Evolutionary conservation across 306 rosid genomes (phyloP).

Genomic region (Dryas drummondii): DNA sequence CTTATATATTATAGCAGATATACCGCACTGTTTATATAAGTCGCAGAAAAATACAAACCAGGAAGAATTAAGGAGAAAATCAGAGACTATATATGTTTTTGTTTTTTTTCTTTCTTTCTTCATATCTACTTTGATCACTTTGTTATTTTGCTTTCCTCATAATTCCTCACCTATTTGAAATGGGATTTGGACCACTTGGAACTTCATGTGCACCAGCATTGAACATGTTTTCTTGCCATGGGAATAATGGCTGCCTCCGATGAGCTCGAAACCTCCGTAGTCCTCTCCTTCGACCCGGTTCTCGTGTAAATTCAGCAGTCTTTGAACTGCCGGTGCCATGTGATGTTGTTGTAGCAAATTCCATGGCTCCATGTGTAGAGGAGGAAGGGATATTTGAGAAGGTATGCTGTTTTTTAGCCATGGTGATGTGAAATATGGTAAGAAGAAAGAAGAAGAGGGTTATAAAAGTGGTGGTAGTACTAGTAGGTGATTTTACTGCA

Average conservation of each 20-base stretch:
- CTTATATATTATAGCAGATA: too few relatives aligned
- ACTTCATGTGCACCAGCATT: slow-evolving; percentile 68
- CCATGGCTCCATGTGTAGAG: slow-evolving; percentile 22
- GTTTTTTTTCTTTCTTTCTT: not conserved
- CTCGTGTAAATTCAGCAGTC: slow-evolving; percentile 3
- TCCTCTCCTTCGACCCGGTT: slow-evolving; percentile 23
- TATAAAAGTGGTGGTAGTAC: slow-evolving; percentile 17
- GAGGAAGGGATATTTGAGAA: not conserved
- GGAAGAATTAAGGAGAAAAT: slow-evolving; percentile 1
- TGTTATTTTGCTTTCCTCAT: not conserved
- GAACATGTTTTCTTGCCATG: slow-evolving; percentile 50
- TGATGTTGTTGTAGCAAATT: slow-evolving; percentile 24
- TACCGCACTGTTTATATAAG: not conserved
- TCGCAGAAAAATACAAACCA: slow-evolving; percentile 14
- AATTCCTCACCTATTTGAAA: slow-evolving; percentile 71
- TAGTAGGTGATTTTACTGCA: slow-evolving; percentile 31
- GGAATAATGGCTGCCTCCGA: slow-evolving; percentile 31
- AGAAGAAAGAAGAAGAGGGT: slow-evolving; percentile 47
- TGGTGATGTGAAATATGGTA: slow-evolving; percentile 30
- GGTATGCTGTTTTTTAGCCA: slow-evolving; percentile 32
- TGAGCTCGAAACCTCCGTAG: slow-evolving; percentile 21
- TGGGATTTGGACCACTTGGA: slow-evolving; percentile 94
- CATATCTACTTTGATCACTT: slow-evolving; percentile 13
- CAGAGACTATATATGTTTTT: not conserved
- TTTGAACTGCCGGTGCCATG: slow-evolving; percentile 23